phyloP scores from a whole-genome alignment of 257 asterid genomes.

The Scutellaria galericulata region DNA sequence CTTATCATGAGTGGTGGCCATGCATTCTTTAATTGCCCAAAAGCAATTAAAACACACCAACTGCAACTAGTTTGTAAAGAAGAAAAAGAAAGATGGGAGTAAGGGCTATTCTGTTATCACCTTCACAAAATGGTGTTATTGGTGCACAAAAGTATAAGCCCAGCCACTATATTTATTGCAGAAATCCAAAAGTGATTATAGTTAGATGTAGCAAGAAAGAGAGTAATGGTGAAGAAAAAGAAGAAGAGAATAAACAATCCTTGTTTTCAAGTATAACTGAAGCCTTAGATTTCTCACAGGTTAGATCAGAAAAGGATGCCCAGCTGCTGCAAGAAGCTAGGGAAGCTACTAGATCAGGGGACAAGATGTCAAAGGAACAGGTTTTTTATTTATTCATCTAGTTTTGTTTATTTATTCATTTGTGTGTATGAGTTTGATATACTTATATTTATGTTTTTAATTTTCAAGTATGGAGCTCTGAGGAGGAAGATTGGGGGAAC shows the following conservation, averaged over 20 bases:
- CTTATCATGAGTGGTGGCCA: slow-evolving; percentile 42
- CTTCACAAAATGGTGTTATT: slow-evolving; percentile 55
- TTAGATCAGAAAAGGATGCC: slow-evolving; percentile 76
- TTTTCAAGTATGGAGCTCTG: slow-evolving; percentile 82
- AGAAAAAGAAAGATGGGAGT: slow-evolving; percentile 48
- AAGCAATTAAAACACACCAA: slow-evolving; percentile 8
- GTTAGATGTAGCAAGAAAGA: slow-evolving; percentile 57
- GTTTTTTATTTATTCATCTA: slow-evolving; percentile 28
- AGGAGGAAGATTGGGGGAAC: slow-evolving; percentile 99
- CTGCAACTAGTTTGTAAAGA: not conserved
- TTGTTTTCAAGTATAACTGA: slow-evolving; percentile 73
- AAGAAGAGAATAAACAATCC: slow-evolving; percentile 54
- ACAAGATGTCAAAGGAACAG: slow-evolving; percentile 77
- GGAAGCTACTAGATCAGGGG: slow-evolving; percentile 71
- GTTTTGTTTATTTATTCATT: not conserved
- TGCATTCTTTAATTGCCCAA: slow-evolving; percentile 34
- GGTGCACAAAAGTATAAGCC: slow-evolving; percentile 30
- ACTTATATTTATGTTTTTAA: not conserved
- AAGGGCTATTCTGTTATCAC: slow-evolving; percentile 56
- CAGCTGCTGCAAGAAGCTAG: slow-evolving; percentile 79
- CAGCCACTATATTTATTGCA: slow-evolving; percentile 1
- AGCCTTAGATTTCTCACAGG: slow-evolving; percentile 88
- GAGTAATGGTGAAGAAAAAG: slow-evolving; percentile 21
- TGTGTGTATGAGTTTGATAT: not conserved
- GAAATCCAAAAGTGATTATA: slow-evolving; percentile 35